Base-by-base conservation (phyloP, 2,329 filamentous ascomycete species). In the Diplocarpon rosae region DNA sequence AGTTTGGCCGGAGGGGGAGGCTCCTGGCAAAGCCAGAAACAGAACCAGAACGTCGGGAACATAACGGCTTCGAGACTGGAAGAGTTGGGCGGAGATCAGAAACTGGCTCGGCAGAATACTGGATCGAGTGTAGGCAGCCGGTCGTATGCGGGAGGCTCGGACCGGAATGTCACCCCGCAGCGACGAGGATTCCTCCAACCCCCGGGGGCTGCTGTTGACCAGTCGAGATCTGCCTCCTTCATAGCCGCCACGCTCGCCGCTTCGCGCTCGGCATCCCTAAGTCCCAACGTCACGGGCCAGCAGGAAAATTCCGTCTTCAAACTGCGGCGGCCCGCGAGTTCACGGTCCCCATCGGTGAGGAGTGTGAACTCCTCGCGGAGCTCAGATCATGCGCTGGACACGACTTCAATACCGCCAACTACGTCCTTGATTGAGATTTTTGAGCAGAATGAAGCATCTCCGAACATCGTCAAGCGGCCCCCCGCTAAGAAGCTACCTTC, bases 381-480 rank as follows among this genome's bases (percentile, higher is more conserved):
- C 38, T 47, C 42, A 17, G 53, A 61, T 42, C 65, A 66, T 30
- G 51, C 64, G 13, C 65, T 69, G 11, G 76, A 84, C 57, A 73
- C 73, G 9, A 71, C 68, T 1, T 67, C 76, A 5, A 79, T 83
- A 39, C 66, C 73, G 17, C 71, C 81, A 0, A 80, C 81, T 0
- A 76, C 69, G 2, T 74, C 78, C 4, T 66, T 86, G 15, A 80
- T 86, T 43, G 74, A 74, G 32, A 70, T 85, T 65, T 86, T 86
- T 52, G 83, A 88, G 62, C 67, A 70, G 50, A 69, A 65, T 34
- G 49, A 35, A 14, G 46, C 47, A 36, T 42, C 50, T 35, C 30
- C 46, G 7, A 37, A 29, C 10, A 42, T 51, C 45, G 50, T 48
- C 15, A 48, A 42, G 28, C 38, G 28, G 28, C 42, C 46, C 9